A percentile compares a stretch with the other conserved stretches of the same genome.
Evolutionary conservation across 495 filamentous ascomycete genomes (phyloP).

Genomic region (Chaetomium fimeti): DNA sequence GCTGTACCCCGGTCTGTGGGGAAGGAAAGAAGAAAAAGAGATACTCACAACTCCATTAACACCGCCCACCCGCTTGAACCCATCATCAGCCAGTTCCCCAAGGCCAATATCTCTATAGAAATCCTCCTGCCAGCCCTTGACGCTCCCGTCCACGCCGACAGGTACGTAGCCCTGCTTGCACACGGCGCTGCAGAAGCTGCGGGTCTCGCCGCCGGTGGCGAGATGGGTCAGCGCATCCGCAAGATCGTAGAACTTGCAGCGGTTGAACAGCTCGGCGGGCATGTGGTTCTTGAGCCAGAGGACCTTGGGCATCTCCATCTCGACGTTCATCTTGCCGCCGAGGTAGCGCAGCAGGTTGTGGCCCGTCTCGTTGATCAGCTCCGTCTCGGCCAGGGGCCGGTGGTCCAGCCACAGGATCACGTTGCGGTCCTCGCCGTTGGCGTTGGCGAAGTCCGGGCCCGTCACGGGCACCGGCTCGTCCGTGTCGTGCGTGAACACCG

Average conservation of each 20-base stretch:
- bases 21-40: conserved; percentile 30
- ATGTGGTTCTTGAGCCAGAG: conserved; percentile 98
- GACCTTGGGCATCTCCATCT: conserved; percentile 99
- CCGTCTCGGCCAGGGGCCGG: conserved; percentile 82
- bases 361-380: conserved; percentile 84
- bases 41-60: conserved; percentile 87
- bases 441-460: conserved; percentile 73
- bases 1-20: background rate
- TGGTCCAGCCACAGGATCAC: conserved; percentile 93
- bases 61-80: conserved; percentile 88
- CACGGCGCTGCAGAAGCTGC: conserved; percentile 89
- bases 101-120: conserved; percentile 84
- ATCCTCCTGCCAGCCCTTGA: conserved; percentile 97
- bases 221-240: conserved; percentile 92
- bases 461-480: conserved; percentile 88
- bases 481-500: conserved; percentile 84
- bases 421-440: conserved; percentile 73
- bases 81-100: conserved; percentile 73
- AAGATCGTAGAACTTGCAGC: conserved; percentile 95
- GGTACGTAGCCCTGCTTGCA: conserved; percentile 97
- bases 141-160: conserved; percentile 91
- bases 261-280: conserved; percentile 83
- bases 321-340: conserved; percentile 93
- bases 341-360: conserved; percentile 95
- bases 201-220: conserved; percentile 87